A percentile compares a stretch with the other conserved stretches of the same genome.
These are phyloP conservation scores for Trifolium pratense DNA, from an alignment of 306 rosid species.

Conservation along the genomic window DNA sequence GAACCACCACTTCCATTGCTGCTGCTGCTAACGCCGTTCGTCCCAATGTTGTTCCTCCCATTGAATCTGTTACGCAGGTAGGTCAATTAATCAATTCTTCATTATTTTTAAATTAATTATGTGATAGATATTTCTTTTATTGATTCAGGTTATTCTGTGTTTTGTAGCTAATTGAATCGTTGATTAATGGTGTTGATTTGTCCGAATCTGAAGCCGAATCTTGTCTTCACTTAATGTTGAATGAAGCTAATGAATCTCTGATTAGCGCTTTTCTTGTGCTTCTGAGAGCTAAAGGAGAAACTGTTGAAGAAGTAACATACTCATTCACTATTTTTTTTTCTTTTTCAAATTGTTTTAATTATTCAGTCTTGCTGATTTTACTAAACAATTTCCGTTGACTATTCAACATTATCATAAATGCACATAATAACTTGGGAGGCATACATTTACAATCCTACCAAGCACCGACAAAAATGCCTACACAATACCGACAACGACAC, in stretches of 20 bases:
- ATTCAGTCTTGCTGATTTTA: too few relatives aligned
- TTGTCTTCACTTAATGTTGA: conserved; percentile 67
- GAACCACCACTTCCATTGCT: conserved; percentile 24
- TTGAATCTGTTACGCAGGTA: conserved; percentile 40
- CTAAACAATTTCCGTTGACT: too few relatives aligned
- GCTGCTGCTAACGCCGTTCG: conserved; percentile 42
- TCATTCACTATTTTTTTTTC: background rate
- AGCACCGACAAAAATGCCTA: too few relatives aligned
- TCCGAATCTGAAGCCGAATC: conserved; percentile 76
- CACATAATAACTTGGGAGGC: too few relatives aligned
- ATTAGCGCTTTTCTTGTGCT: conserved; percentile 91
- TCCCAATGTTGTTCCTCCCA: background rate
- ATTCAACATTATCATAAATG: too few relatives aligned
- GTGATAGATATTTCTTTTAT: background rate
- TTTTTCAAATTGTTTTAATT: background rate
- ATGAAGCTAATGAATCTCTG: conserved; percentile 70
- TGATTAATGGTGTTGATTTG: conserved; percentile 65
- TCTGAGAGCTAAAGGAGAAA: conserved; percentile 91
- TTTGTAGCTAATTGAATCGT: conserved; percentile 72
- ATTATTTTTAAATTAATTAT: too few relatives aligned
- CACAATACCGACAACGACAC: too few relatives aligned
- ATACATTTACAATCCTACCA: too few relatives aligned
- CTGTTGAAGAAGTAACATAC: conserved; percentile 69
- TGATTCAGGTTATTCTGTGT: background rate
- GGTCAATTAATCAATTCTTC: conserved; percentile 35